phyloP scores from a whole-genome alignment of 441 rosid species.

The Francoa sonchifolia region DNA sequence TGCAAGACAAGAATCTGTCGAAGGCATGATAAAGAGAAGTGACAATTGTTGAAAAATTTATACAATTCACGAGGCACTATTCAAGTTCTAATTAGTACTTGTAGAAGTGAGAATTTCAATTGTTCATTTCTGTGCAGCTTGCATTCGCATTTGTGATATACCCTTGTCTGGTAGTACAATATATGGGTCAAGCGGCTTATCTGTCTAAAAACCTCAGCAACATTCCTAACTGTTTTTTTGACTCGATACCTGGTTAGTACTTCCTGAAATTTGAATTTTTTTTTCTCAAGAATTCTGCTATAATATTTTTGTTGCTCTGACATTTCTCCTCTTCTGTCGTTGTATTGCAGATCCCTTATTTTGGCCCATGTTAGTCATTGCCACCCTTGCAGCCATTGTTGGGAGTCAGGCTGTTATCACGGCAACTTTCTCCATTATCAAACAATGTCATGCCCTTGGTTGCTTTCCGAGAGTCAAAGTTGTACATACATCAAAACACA shows the following conservation, averaged over 20 bases:
- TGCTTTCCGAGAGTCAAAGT: constrained; percentile 93
- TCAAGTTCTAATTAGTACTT: not conserved
- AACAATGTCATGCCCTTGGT: constrained; percentile 88
- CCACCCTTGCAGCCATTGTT: constrained; percentile 76
- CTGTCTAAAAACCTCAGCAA: constrained; percentile 45
- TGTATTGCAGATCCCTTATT: constrained; percentile 43
- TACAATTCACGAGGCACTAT: no score
- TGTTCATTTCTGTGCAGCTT: constrained; percentile 40
- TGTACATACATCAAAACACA: constrained; percentile 71
- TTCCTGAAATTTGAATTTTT: constrained; percentile 7
- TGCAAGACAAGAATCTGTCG: no score
- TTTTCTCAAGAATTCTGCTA: constrained; percentile 6
- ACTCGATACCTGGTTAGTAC: constrained; percentile 67
- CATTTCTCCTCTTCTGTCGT: constrained; percentile 6
- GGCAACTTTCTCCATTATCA: constrained; percentile 75
- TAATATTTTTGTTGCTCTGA: constrained; percentile 13
- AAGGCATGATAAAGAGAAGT: no score
- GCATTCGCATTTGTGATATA: constrained; percentile 61
- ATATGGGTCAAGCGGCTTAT: constrained; percentile 98
- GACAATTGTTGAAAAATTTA: no score
- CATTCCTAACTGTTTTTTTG: constrained; percentile 44
- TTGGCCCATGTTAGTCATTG: constrained; percentile 86
- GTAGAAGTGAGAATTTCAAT: not conserved
- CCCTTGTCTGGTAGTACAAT: constrained; percentile 89
- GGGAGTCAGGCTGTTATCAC: constrained; percentile 84